Base-by-base conservation (phyloP, 495 filamentous ascomycete species). In the Podospora australis region DNA sequence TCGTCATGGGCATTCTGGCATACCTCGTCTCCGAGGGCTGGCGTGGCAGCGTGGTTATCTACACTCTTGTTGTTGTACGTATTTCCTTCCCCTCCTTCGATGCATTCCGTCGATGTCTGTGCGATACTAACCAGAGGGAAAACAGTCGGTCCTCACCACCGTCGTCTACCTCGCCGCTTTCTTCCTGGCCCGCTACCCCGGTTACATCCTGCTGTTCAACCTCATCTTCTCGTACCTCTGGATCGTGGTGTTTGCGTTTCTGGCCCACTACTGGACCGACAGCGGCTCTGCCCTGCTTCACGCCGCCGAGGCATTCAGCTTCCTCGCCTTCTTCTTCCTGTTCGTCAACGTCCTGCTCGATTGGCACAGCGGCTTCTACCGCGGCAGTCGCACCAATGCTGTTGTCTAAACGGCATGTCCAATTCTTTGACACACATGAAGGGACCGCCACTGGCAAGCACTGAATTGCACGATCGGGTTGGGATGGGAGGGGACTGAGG, bases 181-280 rank as follows among this genome's bases (percentile, higher is more conserved):
- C 59, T 51, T 80, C 44, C 73, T 80, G 20, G 71, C 72, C 20
- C 70, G 73, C 46, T 62, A 71, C 47, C 69, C 73, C 2, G 68
- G 65, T 4, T 71, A 70, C 23, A 62, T 77, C 29, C 61, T 80
- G 20, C 47, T 70, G 1, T 78, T 82, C 59, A 78, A 81, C 57
- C 55, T 81, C 22, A 64, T 82, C 53, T 82, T 83, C 64, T 81
- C 78, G 2, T 81, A 83, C 53, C 75, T 83, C 24, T 83, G 80
- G 80, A 67, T 83, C 46, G 81, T 78, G 10, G 66, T 73, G 11
- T 79, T 83, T 50, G 75, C 78, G 47, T 82, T 82, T 50, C 60
- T 77, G 6, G 75, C 79, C 26, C 66, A 75, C 58, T 72, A 77
- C 58, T 83, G 75, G 62, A 74, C 67, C 55, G 54, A 59, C 48